Conservation (phyloP, 805 yeast genomes). For the Zygoascus biomembranicola region DNA sequence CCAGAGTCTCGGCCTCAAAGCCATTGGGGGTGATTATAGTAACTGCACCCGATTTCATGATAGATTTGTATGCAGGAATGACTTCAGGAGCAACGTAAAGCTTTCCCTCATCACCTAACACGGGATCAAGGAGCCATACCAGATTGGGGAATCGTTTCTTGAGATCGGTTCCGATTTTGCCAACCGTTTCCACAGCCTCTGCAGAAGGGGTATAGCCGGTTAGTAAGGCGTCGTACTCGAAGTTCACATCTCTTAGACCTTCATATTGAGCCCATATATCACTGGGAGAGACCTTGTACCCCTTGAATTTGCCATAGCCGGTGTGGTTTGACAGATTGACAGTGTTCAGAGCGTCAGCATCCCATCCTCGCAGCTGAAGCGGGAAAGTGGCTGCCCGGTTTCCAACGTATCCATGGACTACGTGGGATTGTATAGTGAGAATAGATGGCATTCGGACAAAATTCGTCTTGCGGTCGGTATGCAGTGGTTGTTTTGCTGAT, state of each 20-base stretch:
- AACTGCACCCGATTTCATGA: constrained; percentile 40
- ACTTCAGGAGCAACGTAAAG: constrained; percentile 57
- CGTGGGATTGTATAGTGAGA: constrained; percentile 77
- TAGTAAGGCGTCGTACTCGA: constrained; percentile 55
- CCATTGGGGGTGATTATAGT: constrained; percentile 86
- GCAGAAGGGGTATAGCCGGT: constrained; percentile 75
- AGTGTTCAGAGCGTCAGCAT: constrained; percentile 82
- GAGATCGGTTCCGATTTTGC: constrained; percentile 33
- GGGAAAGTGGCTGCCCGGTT: constrained; percentile 89
- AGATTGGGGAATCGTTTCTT: constrained; percentile 19
- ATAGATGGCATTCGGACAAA: constrained; percentile 14
- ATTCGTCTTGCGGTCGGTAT: too few species aligned
- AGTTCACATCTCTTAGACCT: constrained; percentile 46
- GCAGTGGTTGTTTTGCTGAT: background rate
- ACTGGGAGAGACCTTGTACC: constrained; percentile 40
- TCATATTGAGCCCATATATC: constrained; percentile 42
- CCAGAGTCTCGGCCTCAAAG: constrained; percentile 72
- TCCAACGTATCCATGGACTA: constrained; percentile 93
- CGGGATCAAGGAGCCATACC: constrained; percentile 77
- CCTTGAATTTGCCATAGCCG: constrained; percentile 67
- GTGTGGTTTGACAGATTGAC: constrained; percentile 90
- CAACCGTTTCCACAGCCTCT: constrained; percentile 45
- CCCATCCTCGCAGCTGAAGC: constrained; percentile 80
- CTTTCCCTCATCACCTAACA: constrained; percentile 82
- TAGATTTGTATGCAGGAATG: constrained; percentile 48